phyloP scores from a whole-genome alignment of 2,329 filamentous ascomycete species.

The Cordyceps farinosa region DNA sequence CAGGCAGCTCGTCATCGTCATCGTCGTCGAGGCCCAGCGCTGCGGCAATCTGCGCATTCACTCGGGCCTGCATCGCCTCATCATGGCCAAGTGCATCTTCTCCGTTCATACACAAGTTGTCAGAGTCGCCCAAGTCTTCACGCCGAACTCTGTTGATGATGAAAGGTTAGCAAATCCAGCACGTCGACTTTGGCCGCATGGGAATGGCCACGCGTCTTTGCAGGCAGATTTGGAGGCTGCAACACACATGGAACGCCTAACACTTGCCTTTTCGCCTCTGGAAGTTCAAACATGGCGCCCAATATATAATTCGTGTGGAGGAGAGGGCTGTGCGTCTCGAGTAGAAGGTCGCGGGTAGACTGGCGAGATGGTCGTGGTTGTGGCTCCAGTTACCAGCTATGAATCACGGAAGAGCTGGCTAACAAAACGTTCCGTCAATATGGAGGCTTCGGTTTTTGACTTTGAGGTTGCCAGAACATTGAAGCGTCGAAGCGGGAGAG shows the following conservation, averaged over 20 bases:
- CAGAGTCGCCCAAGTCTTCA: conserved; percentile 47
- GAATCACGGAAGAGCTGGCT: too few relatives aligned
- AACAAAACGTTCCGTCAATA: too few relatives aligned
- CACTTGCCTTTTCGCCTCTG: conserved; percentile 50
- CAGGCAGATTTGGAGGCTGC: background rate
- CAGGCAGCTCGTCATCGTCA: conserved; percentile 13
- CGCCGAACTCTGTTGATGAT: conserved; percentile 47
- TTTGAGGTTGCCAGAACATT: too few relatives aligned
- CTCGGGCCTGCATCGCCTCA: conserved; percentile 39
- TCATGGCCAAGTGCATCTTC: conserved; percentile 37
- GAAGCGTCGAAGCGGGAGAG: too few relatives aligned
- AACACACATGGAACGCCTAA: background rate
- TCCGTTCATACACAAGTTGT: conserved; percentile 25
- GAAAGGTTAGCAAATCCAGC: background rate
- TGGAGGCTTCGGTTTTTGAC: too few relatives aligned
- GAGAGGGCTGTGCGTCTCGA: background rate
- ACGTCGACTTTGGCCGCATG: background rate
- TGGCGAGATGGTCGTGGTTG: background rate
- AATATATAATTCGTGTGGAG: too few relatives aligned
- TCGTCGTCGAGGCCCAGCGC: conserved; percentile 39
- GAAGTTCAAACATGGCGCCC: conserved; percentile 47
- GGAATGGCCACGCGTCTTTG: background rate
- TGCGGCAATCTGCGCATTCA: conserved; percentile 47
- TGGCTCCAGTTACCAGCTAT: background rate
- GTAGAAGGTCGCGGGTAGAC: background rate